Evolutionary conservation across 331 rosid species (phyloP), one percentile per base, ranked within the genome.

Genomic region (Stylosanthes scabra): DNA sequence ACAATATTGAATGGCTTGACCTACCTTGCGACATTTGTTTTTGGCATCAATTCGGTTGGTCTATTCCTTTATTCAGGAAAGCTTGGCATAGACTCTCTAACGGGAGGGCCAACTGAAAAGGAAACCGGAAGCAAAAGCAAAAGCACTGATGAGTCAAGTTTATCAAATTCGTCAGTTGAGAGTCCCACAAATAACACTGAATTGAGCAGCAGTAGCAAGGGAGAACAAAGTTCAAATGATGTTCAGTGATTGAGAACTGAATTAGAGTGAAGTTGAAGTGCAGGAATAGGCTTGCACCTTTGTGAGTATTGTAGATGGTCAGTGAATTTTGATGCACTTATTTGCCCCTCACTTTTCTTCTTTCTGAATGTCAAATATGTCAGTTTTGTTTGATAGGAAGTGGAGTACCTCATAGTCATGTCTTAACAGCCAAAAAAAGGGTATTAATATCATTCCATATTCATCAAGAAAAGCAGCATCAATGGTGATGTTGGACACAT

Each of bases 11-110:
- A 90, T 63, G 99, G 99, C 60, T 60, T 91, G 82, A 84, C 97
- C 83, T 95, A 95, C 85, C 97, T 95, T 12, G 97, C 93, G 29
- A 95, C 97, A 55, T 95, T 95, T 87, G 85, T 95, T 63, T 95
- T 95, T 29, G 97, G 93, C 76, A 59, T 90, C 54, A 95, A 91
- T 59, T 88, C 92, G 25, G 29, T 95, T 5, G 99, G 97, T 41
- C 81, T 95, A 59, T 68, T 95, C 69, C 97, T 95, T 72, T 92
- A 91, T 80, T 87, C 97, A 57, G 93, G 89, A 76, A 93, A 95
- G 83, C 91, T 95, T 54, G 88, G 88, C 83, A 50, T 91, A n/a
- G 79, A 89, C 66, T 91, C 93, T 67, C 28, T 82, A 3, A 70
- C 37, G 78, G 93, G 78, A 66, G 96, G 27, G 56, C 77, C 86